Base-by-base conservation (phyloP, 2,329 filamentous ascomycete species). In the Neocatenulostroma microsporum region DNA sequence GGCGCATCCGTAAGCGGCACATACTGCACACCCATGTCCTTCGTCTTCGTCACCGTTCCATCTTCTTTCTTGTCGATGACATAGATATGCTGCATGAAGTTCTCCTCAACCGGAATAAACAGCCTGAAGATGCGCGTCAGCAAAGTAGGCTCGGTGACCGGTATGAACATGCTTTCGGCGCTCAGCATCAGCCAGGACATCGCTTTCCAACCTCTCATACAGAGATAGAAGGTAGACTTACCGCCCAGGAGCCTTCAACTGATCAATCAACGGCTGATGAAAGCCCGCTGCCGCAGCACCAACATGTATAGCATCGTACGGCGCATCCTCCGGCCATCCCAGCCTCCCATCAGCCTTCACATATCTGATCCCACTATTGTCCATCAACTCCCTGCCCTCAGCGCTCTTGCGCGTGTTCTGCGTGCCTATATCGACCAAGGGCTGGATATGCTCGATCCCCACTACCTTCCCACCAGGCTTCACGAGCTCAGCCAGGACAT, bases 221-320 rank as follows among this genome's bases (percentile, higher is more conserved):
- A 11, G 23, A 19, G 21, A 25, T 30, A 28, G 47, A 30, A 28
- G 3, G 20, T 6, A 30, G 5, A 53, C 55, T 50, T 36, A 73
- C 66, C 79, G 70, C 0, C 91, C 91, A 0, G 89, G 89, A 3
- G 73, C 66, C 45, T 77, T 78, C 48, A 98, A 64, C 66, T 96
- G 91, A 20, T 79, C 73, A 30, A 94, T 63, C 47, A 96, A 62
- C 41, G 75, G 73, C 13, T 73, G 56, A 57, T 94, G 88, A 37
- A 94, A 63, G 54, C 78, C 73, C 17, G 66, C 73, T 0, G 89
- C 89, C 6, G 86, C 84, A 1, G 91, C 91, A 0, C 91, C 91
- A 3, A 96, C 91, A 57, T 96, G 91, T 41, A 98, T 96, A 2
- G 84, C 88, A 69, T 96, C 86, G 70, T 89, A 98, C 0, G 78